Evolutionary conservation across 2,329 filamentous ascomycete species (phyloP), one percentile per base, ranked within the genome.

Genomic region (Cordyceps tenuipes): DNA sequence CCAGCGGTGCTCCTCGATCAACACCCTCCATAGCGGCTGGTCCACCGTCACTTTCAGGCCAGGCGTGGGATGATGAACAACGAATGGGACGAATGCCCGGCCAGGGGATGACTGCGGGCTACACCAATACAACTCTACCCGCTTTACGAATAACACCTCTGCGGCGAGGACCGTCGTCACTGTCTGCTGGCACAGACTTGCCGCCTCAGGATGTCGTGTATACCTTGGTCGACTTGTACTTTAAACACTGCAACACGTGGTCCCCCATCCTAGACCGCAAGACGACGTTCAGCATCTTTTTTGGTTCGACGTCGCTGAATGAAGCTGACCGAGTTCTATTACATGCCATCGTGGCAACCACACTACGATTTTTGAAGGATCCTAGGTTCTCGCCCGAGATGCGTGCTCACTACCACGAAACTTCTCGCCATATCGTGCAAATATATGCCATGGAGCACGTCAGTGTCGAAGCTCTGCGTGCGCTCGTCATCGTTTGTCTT

Each of bases 171-270:
- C 65, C 68, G 1, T 70, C 70, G 0, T 64, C 70, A 7, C 63
- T 73, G n/a, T 68, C 71, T 17, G 71, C 71, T 68, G 79, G 66
- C 64, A 75, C 66, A 67, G 73, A 84, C 57, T 77, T 85, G 1
- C 83, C 83, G 2, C 81, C 83, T 0, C 82, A 84, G 62, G 82
- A 85, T 63, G 73, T 85, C 13, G 69, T 85, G 3, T 85, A 84
- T 62, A 80, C 79, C 2, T 71, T 86, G 2, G 81, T 83, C 17
- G 82, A 85, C 62, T 72, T 85, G 8, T 86, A 83, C 69, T 85
- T 86, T 73, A 84, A 83, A 65, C 82, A 86, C 67, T 81, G 83
- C 67, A 85, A 85, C 64, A 82, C 82, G 0, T 86, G 83, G 83
- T 77, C 75, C 54, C 75, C 75, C 0, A 76, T 77, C 13, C 70